Percentiles rank a stretch among this genome's conserved stretches.
phyloP scores from a whole-genome alignment of 805 yeast genomes.

The Candida methanosorbosa region DNA sequence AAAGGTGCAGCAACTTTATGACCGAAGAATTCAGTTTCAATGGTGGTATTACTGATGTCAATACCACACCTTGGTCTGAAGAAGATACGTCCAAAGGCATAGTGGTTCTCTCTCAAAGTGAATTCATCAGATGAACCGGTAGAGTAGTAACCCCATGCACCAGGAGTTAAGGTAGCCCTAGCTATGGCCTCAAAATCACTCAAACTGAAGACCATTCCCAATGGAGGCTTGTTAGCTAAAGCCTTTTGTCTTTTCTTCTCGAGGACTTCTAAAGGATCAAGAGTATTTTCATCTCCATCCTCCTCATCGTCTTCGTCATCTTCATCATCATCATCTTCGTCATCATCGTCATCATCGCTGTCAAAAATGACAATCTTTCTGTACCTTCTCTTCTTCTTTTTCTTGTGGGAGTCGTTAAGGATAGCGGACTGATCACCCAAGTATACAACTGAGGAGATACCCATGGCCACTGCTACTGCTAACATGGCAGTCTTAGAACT shows the following conservation, averaged over 20 bases:
- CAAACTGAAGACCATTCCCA: conserved; percentile 59
- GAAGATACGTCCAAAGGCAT: conserved; percentile 75
- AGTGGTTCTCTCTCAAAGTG: conserved; percentile 76
- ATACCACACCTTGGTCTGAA: conserved; percentile 76
- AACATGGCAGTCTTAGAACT: too few relatives aligned
- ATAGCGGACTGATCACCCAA: not conserved
- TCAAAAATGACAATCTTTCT: conserved; percentile 14
- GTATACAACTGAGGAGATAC: not conserved
- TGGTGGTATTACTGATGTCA: conserved; percentile 57
- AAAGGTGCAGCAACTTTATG: conserved; percentile 59
- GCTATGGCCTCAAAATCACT: conserved; percentile 87
- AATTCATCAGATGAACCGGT: conserved; percentile 89
- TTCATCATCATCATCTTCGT: conserved; percentile 16
- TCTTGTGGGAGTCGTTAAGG: conserved; percentile 1
- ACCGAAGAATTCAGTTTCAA: conserved; percentile 64
- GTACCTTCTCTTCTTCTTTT: conserved; percentile 14
- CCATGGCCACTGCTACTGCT: too few relatives aligned
- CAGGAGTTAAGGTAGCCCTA: conserved; percentile 55
- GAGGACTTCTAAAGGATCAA: too few relatives aligned
- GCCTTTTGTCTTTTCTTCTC: conserved; percentile 31
- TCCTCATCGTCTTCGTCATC: conserved; percentile 14
- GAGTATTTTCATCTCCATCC: conserved; percentile 18
- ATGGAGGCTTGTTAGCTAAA: conserved; percentile 46
- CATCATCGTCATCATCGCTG: conserved; percentile 18
- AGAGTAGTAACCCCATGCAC: conserved; percentile 80